Conservation (phyloP, 495 filamentous ascomycete species). For the Neurospora sp. region DNA sequence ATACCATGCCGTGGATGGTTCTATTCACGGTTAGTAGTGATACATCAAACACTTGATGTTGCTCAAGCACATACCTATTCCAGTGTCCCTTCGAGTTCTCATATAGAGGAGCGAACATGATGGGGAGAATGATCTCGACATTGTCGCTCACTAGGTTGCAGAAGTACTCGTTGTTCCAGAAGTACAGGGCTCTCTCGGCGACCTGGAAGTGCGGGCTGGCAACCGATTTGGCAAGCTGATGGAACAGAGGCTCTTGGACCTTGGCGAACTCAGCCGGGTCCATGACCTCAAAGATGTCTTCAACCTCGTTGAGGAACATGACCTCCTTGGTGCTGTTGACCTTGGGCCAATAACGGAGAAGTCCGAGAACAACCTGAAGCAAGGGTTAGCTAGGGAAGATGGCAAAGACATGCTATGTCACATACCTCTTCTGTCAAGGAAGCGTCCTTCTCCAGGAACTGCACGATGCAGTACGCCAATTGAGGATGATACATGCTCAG, state of each 20-base stretch:
- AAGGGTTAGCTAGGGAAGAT: background rate
- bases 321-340: conserved; percentile 99
- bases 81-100: conserved; percentile 99
- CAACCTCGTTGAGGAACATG: conserved; percentile 99
- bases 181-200: conserved; percentile 93
- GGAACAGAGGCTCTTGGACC: conserved; percentile 94
- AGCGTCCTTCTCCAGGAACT: conserved; percentile 98
- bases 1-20: conserved; percentile 99
- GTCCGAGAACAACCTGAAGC: conserved; percentile 75
- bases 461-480: conserved; percentile 96
- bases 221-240: conserved; percentile 94
- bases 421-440: conserved; percentile 89
- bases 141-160: conserved; percentile 99
- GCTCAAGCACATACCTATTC: conserved; percentile 63
- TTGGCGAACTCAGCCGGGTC: conserved; percentile 97
- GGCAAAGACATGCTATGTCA: background rate
- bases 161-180: conserved; percentile 99
- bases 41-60: background rate
- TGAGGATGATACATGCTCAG: conserved; percentile 99
- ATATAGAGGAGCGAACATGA: conserved; percentile 98
- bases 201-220: conserved; percentile 99
- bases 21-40: conserved; percentile 32
- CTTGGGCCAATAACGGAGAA: conserved; percentile 97
- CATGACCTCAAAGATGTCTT: conserved; percentile 99
- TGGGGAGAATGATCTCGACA: conserved; percentile 93